Base-by-base conservation (phyloP, 2,329 filamentous ascomycete species). In the Sphaerulina populicola region DNA sequence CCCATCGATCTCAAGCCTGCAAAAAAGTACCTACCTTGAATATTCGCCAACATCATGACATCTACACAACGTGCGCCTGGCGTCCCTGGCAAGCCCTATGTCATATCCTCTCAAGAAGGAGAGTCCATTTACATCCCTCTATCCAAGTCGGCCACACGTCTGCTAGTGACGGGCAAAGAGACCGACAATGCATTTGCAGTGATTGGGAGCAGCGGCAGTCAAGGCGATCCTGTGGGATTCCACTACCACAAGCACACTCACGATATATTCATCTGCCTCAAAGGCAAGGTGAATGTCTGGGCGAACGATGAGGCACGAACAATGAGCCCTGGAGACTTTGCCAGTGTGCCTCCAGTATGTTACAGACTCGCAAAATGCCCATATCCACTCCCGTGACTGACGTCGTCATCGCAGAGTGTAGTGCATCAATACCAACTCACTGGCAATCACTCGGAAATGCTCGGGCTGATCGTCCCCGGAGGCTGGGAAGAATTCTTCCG, bases 401-500 rank as follows among this genome's bases (percentile, higher is more conserved):
- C 18, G 18, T 18, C 18, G 18, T 18, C 18, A 18, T 18, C 18
- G 18, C 18, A 18, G 18, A 18, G 4, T 18, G 18, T 18, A 18
- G 2, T 33, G 41, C 78, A 81, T 60, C 78, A 79, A 57, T 77
- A 77, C 4, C 73, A 79, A 49, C 67, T 78, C 23, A 66, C 77
- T 1, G 76, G 76, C 1, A 70, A 75, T 0, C 75, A 80, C 54
- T 77, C 76, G 2, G 78, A 81, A 55, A 72, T 72, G 15, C 65
- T 77, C 1, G 77, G 77, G 11, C 63, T 81, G 3, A 74, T 81
- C 27, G 75, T 75, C 0, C 78, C 78, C 0, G 78, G 77, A 4
- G 77, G 78, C 59, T 81, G 78, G 78, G 68, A 79, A 27, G 77
- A 81, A 57, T 81, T 81, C 67, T 81, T 81, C 67, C 72, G 78